These are phyloP conservation scores for Calocybe gambosa DNA, from an alignment of 1,284 basidiomycete genomes.

Conservation along the genomic window DNA sequence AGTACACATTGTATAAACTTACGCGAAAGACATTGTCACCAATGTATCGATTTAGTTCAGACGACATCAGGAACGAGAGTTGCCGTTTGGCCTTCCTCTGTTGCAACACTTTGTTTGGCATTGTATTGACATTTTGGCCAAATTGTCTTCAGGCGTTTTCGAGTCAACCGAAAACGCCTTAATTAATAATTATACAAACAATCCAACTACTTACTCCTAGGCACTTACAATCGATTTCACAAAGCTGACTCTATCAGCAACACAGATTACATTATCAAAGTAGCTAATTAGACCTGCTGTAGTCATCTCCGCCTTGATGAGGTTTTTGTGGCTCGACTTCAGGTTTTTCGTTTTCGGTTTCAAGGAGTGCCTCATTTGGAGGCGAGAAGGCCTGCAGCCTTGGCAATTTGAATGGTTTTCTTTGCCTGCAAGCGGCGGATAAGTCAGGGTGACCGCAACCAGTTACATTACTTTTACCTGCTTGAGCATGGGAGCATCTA, in stretches of 20 bases:
- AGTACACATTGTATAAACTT: conserved; percentile 23
- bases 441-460: background rate
- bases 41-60: conserved; percentile 71
- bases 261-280: too few species aligned
- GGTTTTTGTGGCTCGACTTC: too few species aligned
- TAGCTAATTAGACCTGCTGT: too few species aligned
- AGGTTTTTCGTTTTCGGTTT: background rate
- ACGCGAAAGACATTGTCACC: conserved; percentile 83
- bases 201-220: too few species aligned
- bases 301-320: too few species aligned
- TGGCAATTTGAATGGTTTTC: conserved; percentile 57
- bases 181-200: too few species aligned
- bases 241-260: too few species aligned
- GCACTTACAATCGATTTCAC: too few species aligned
- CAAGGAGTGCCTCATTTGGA: background rate
- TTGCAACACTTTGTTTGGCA: too few species aligned
- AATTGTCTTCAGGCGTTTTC: too few species aligned
- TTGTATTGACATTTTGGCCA: too few species aligned
- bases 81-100: background rate
- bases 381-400: conserved; percentile 46
- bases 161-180: too few species aligned
- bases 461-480: conserved; percentile 40
- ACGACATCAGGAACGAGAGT: conserved; percentile 33
- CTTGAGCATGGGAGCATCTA: conserved; percentile 90
- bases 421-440: conserved; percentile 45